Evolutionary conservation across 129 eudicot species (phyloP), one percentile per base, ranked within the genome.

Genomic region (Calendula officinalis): DNA sequence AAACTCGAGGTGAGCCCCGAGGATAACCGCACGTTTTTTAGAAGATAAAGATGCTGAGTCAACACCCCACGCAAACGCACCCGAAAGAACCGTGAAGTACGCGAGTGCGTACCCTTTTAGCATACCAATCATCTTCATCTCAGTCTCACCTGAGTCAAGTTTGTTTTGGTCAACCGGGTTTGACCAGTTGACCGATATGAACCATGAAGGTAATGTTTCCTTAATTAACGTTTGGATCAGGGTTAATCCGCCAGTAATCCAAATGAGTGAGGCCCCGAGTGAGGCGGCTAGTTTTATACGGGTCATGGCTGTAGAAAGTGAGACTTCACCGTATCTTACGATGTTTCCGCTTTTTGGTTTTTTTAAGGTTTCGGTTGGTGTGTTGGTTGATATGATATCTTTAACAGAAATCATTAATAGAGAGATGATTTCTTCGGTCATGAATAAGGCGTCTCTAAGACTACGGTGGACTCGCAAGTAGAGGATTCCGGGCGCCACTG

Each of bases 401-500:
- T 76, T 78, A 14, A 94, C 99, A 2, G 99, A 77, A 17, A 66
- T 77, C 92, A 86, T 78, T 27, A 94, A 66, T 14, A 88, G 60
- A 38, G 88, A 77, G 17, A 88, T 78, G 9, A 94, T 80, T 74
- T 86, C 90, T 64, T 88, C 96, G 0, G 90, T 76, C 90, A 86
- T 84, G 45, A 85, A 80, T 70, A 80, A 54, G 52, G 83, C 78
- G 60, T 89, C 78, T 64, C 86, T 71, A 33, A 86, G 80, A 32
- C 86, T 82, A 52, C 89, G 88, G 36, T 86, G 96, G 11, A 94
- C 90, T 43, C 97, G 88, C 9, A 89, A 52, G 72, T 83, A 88
- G 77, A 94, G 95, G 22, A 89, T 83, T 12, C 99, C 99, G 35
- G 99, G 99, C 41, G 99, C 99, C 12, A 94, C 99, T 0, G 99